These are phyloP conservation scores for Moesziomyces globuligerus DNA, from an alignment of 1,284 basidiomycete genomes.

Conservation along the genomic window DNA sequence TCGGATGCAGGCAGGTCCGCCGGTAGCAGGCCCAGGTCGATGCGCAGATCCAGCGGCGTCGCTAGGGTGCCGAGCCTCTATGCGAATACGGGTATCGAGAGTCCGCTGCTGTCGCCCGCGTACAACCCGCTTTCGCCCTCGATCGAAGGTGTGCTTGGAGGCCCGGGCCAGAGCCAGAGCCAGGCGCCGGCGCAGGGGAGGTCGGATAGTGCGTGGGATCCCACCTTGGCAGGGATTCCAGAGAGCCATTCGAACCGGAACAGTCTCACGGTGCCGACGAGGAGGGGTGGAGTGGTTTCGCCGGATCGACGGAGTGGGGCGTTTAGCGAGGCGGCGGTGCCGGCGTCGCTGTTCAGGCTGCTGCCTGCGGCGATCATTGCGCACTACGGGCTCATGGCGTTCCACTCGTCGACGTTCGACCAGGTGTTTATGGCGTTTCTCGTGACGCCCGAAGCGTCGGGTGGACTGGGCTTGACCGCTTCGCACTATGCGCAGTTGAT, in stretches of 20 bases:
- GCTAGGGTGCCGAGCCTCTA: conserved; percentile 54
- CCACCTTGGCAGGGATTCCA: conserved; percentile 59
- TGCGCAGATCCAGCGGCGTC: conserved; percentile 35
- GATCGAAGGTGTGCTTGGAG: conserved; percentile 2
- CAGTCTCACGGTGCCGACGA: conserved; percentile 16
- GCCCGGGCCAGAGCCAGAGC: too few relatives aligned
- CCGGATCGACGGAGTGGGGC: conserved; percentile 18
- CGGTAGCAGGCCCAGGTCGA: conserved; percentile 25
- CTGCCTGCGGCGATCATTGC: conserved; percentile 64
- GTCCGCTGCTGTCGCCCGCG: conserved; percentile 26
- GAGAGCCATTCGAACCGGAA: conserved; percentile 44
- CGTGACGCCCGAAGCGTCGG: conserved; percentile 62
- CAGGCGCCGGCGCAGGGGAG: background rate
- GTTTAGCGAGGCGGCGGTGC: background rate
- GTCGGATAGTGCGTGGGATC: conserved; percentile 50
- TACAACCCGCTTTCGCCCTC: conserved; percentile 19
- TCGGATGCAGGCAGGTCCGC: conserved; percentile 36
- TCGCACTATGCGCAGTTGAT: conserved; percentile 67
- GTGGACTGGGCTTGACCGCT: conserved; percentile 65
- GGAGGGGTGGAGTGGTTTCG: background rate
- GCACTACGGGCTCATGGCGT: conserved; percentile 64
- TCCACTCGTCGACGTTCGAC: conserved; percentile 66
- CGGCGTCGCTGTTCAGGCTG: conserved; percentile 47
- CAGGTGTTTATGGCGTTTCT: conserved; percentile 68
- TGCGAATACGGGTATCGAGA: conserved; percentile 57